Evolutionary conservation across 345 rosid genomes (phyloP), one percentile per base, ranked within the genome.

Genomic region (Sonneratia caseolaris): DNA sequence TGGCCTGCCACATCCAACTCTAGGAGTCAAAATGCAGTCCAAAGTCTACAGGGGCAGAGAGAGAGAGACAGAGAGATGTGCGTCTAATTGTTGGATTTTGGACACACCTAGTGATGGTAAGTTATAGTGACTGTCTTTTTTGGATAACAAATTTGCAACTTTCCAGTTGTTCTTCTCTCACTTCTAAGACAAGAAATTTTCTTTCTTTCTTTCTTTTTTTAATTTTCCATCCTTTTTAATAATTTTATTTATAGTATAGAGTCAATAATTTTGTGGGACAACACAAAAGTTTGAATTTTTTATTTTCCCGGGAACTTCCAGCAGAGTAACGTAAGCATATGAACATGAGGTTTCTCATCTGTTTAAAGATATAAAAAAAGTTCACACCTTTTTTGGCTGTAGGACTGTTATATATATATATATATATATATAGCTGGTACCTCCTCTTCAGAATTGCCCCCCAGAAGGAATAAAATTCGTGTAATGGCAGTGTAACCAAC

Each of bases 161-260:
- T 75, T 75, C 69, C 70, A 75, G 73, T 70, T 75, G 78, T 51
- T 48, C 27, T 75, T 38, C 66, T 70, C 66, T 75, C 62, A 69
- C 77, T 75, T 75, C 73, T 37, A 75, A 70, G 73, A 64, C 65
- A 75, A 64, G 70, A 71, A 75, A 74, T 62, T 45, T 14, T 68
- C 19, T 22, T 15, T n/a, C 24, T 56, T 5, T 45, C 14, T 42
- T 48, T 16, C 15, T 35, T 65, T 21, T 4, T 21, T 65, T 64
- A 5, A 21, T 19, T 59, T 59, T 59, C 65, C 18, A 9, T 47
- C 15, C 9, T 47, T 47, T 13, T 47, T 47, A 8, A 42, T 13
- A 47, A 3, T 47, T 47, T 47, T 47, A 47, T 47, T 13, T 9
- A 47, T 47, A 8, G 51, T 8, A 40, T 8, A 40, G 9, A 47